A percentile compares a stretch with the other conserved stretches of the same genome.
phyloP scores from a whole-genome alignment of 495 filamentous ascomycete species.

The Hyaloscypha hepaticicola region DNA sequence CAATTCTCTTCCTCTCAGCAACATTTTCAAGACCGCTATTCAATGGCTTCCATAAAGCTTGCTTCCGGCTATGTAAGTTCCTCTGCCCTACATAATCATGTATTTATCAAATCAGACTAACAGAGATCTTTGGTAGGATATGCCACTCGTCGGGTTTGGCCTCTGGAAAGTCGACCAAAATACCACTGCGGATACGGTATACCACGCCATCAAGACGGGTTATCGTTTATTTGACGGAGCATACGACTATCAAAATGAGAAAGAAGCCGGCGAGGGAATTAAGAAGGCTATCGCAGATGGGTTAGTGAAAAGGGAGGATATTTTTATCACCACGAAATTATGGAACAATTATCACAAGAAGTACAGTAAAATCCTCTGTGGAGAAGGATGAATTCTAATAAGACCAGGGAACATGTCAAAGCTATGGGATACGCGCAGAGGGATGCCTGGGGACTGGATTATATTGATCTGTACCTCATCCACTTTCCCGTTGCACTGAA shows the following conservation, averaged over 20 bases:
- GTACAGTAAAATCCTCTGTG: background rate
- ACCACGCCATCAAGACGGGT: constrained; percentile 67
- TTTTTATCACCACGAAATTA: constrained; percentile 80
- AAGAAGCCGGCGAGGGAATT: constrained; percentile 53
- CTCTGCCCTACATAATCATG: background rate
- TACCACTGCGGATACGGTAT: constrained; percentile 62
- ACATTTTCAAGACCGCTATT: background rate
- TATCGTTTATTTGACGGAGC: constrained; percentile 62
- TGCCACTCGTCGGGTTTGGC: constrained; percentile 78
- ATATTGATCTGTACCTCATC: constrained; percentile 76
- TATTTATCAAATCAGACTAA: background rate
- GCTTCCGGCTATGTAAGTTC: constrained; percentile 59
- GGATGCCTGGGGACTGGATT: constrained; percentile 65
- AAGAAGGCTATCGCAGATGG: constrained; percentile 55
- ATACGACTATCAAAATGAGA: constrained; percentile 58
- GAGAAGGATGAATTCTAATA: background rate
- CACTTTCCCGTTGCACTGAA: constrained; percentile 86
- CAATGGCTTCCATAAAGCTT: constrained; percentile 47
- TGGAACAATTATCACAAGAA: constrained; percentile 73
- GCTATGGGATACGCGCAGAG: constrained; percentile 55
- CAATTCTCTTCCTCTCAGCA: background rate
- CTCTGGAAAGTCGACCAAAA: constrained; percentile 72
- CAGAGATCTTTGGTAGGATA: constrained; percentile 31
- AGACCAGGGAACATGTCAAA: constrained; percentile 42
- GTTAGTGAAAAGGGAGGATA: constrained; percentile 69